Evolutionary conservation across 768 basidiomycete species (phyloP), one percentile per base, ranked within the genome.

Genomic region (Chalciporus piperatus): DNA sequence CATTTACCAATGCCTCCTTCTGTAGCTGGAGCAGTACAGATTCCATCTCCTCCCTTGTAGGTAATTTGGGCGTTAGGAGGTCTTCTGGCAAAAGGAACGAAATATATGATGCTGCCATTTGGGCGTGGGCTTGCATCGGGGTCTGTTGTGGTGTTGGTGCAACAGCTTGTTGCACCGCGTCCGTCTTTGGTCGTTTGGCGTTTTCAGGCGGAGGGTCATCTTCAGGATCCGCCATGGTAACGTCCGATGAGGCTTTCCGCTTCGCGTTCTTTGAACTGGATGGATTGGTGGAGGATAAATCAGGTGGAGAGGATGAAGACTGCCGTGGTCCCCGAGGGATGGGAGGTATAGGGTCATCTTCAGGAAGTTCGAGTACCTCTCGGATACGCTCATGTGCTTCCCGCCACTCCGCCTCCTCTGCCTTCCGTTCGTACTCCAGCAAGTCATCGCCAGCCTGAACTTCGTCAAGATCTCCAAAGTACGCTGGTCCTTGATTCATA

Each of bases 381-480:
- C 78, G 78, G 22, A 89, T 61, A 53, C 78, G 80, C 14, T 68
- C 58, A 46, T 77, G 81, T 10, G 81, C 81, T 55, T 83, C 82
- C 55, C 80, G 76, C 83, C 85, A 89, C 52, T 85, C 89, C 63
- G 84, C 80, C 50, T 86, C 78, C 66, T 93, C 92, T 23, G 83
- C 80, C 50, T 77, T 75, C 39, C 70, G 70, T 70, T 98, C 96
- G 52, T 76, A 89, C 48, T 81, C 76, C 14, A 92, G 64, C 27
- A 99, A 66, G 8, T 77, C 83, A 48, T 82, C 71, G 41, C 81
- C 84, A 9, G 40, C 45, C 20, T 66, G 57, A 3, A 71, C 70
- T 66, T 99, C 95, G 63, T 98, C 96, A 13, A 86, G 59, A 63
- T 99, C 93, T 8, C 96, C 94, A 67, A 88, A 98, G 66, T 99